Evolutionary conservation across 371 early-diverging fungal genomes (phyloP).

Genomic region (Mortierella sp.): DNA sequence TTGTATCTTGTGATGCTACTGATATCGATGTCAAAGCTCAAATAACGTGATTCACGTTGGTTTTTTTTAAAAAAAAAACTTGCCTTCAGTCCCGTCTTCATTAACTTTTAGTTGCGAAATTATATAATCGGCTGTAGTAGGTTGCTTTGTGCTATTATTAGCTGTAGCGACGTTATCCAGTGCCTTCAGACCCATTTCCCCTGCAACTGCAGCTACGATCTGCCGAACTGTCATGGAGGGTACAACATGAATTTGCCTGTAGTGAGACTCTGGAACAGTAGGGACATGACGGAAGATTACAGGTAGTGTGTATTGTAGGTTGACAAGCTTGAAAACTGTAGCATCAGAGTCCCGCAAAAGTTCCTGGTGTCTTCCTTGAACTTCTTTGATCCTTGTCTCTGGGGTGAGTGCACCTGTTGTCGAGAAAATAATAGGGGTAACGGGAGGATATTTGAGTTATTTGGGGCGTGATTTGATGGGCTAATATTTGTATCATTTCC

Average conservation of each 20-base stretch:
- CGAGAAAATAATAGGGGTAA: too few species aligned
- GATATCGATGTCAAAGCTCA: too few species aligned
- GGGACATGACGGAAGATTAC: slow-evolving; percentile 55
- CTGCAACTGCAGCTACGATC: slow-evolving; percentile 28
- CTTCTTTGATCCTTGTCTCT: slow-evolving; percentile 42
- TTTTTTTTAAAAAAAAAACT: neutral
- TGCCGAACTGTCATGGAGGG: slow-evolving; percentile 48
- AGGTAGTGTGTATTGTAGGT: slow-evolving; percentile 41
- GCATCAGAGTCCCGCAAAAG: slow-evolving; percentile 36
- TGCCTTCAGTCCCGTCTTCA: slow-evolving; percentile 45
- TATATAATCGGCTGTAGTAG: slow-evolving; percentile 32
- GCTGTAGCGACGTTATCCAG: slow-evolving; percentile 14
- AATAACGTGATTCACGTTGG: neutral
- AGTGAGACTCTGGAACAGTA: slow-evolving; percentile 52
- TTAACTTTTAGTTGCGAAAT: slow-evolving; percentile 43
- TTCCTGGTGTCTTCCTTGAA: slow-evolving; percentile 48
- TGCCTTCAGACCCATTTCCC: slow-evolving; percentile 51
- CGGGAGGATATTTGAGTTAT: too few species aligned
- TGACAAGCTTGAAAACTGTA: slow-evolving; percentile 50
- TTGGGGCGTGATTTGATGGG: neutral
- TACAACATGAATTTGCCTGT: slow-evolving; percentile 43
- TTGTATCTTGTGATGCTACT: neutral
- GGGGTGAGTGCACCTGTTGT: slow-evolving; percentile 28
- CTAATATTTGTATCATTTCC: neutral
- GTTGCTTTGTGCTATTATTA: slow-evolving; percentile 11